Evolutionary conservation across 1,284 basidiomycete species (phyloP), one percentile per base, ranked within the genome.

Genomic region (Melampsora larici-populina): DNA sequence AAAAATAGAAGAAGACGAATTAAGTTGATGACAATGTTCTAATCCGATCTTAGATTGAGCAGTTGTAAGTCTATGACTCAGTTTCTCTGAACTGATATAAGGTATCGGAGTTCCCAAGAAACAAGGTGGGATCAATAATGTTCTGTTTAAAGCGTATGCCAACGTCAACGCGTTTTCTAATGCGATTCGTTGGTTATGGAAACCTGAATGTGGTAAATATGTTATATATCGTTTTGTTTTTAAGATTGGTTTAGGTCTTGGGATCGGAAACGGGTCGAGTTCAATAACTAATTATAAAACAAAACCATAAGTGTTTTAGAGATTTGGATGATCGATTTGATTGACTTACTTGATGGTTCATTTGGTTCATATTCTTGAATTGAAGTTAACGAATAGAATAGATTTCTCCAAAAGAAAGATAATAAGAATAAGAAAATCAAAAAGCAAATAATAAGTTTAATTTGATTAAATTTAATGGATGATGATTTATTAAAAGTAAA

Each of bases 181-280:
- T 26, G 90, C 89, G 79, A 93, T 91, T 46, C 91, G 89, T 84
- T 92, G 91, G 82, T 92, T 92, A 84, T 92, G 90, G 80, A 91
- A 90, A 2, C 91, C 91, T 36, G 80, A 79, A 64, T 81, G 81
- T 9, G 81, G 76, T n/a, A 79, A 77, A 69, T 80, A 80, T 11
- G 78, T 71, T 60, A 80, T 66, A 51, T 72, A 80, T 48, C 67
- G 63, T 18, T n/a, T 18, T 43, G 8, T 0, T n/a, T 21, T 9
- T 2, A 33, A 3, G 31, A 43, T 13, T 18, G 63, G 58, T 60
- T 60, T 60, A 26, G 58, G 58, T 26, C 58, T 24, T 31, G 58
- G 24, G 3, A 24, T 13, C 0, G 58, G 58, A 31, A 60, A 60
- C 26, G 58, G 58, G 17, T 60, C 58, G 58, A 60, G 58, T 60